Conservation (phyloP, 352 stramenopile genomes). For the Globisporangium spinosum region DNA sequence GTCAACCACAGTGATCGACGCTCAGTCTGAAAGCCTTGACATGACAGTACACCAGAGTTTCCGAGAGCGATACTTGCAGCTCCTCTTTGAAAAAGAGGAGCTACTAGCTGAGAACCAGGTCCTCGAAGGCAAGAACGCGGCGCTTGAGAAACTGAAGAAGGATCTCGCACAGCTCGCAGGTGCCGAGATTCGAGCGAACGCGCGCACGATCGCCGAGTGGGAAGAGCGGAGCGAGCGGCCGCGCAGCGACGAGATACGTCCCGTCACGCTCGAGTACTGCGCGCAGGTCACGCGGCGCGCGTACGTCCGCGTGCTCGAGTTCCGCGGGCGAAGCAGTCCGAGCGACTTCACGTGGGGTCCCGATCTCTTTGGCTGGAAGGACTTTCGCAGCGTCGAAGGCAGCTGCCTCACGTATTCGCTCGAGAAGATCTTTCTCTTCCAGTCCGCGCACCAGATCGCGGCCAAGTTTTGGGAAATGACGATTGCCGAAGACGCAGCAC, state of each 20-base stretch:
- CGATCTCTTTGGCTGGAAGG: constrained; percentile 20
- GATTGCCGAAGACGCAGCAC: background rate
- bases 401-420: constrained; percentile 13
- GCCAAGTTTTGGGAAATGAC: constrained; percentile 11
- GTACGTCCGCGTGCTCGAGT: constrained; percentile 1
- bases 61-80: background rate
- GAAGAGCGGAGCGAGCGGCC: constrained; percentile 5
- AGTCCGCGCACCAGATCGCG: background rate
- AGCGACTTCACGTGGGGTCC: constrained; percentile 13
- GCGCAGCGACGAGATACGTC: background rate
- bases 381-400: constrained; percentile 8
- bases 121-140: background rate
- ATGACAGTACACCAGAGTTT: background rate
- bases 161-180: constrained; percentile 1
- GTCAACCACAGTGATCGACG: background rate
- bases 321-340: background rate
- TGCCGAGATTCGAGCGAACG: constrained; percentile 4
- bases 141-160: background rate
- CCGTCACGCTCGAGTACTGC: constrained; percentile 12
- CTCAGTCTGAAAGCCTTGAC: background rate
- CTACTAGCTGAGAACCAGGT: background rate
- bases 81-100: background rate
- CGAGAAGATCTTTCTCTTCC: constrained; percentile 19
- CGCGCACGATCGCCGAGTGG: constrained; percentile 6
- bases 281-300: constrained; percentile 11